These are phyloP conservation scores for Hypoxylon sp. DNA, from an alignment of 2,329 filamentous ascomycete genomes.

Conservation along the genomic window DNA sequence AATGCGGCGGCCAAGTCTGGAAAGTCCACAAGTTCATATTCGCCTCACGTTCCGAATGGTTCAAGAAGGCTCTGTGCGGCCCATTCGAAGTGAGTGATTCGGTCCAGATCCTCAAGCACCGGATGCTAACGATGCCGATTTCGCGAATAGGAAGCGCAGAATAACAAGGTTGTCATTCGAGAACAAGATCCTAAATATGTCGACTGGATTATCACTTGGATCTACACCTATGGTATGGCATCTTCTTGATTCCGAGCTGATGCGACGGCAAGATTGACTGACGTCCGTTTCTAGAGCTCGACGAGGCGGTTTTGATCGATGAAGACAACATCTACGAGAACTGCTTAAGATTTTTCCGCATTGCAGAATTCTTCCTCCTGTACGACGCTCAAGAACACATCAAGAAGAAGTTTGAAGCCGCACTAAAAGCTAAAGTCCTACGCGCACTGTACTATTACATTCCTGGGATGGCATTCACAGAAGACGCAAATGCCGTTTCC, in stretches of 20 bases:
- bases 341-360: background rate
- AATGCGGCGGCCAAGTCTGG: slow-evolving; percentile 10
- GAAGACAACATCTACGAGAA: background rate
- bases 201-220: slow-evolving; percentile 17
- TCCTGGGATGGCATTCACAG: background rate
- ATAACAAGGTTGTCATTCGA: background rate
- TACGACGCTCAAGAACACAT: background rate
- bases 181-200: background rate
- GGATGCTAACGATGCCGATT: background rate
- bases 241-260: background rate
- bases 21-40: slow-evolving; percentile 16
- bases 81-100: background rate
- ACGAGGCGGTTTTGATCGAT: background rate
- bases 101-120: background rate
- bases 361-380: slow-evolving; percentile 1
- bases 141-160: background rate
- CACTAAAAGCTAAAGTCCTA: background rate
- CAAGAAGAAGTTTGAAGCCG: background rate
- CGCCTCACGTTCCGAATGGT: slow-evolving; percentile 19
- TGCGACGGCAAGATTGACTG: background rate
- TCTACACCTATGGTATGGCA: slow-evolving; percentile 14
- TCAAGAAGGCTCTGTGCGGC: slow-evolving; percentile 10
- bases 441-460: background rate
- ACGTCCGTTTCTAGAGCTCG: background rate
- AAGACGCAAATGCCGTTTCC: background rate